These are phyloP conservation scores for Vitis cinerea DNA, from an alignment of 164 flowering plant genomes.

Conservation along the genomic window DNA sequence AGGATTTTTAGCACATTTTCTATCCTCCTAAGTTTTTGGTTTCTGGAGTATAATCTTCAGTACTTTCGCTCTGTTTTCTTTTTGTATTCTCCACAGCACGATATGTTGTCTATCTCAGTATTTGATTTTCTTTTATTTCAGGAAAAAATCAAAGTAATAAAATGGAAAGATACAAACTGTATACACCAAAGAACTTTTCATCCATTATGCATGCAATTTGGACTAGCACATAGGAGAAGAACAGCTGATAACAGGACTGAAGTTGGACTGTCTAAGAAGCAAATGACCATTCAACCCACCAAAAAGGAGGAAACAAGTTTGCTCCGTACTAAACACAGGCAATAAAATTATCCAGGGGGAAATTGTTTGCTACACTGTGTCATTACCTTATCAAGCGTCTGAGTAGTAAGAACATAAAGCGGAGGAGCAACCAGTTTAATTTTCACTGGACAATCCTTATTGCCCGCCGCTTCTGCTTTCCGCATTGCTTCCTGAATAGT, in stretches of 20 bases:
- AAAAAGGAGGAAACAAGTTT: no score
- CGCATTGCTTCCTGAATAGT: slow-evolving; percentile 85
- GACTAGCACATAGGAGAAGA: not conserved
- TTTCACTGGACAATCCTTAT: slow-evolving; percentile 90
- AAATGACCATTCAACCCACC: no score
- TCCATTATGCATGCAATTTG: not conserved
- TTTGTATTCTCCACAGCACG: no score
- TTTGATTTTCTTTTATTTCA: no score
- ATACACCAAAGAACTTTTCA: slow-evolving; percentile 1
- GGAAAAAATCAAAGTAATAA: not conserved
- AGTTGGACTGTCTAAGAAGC: no score
- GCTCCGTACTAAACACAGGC: no score
- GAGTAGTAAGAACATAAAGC: slow-evolving; percentile 90
- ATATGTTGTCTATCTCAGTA: no score
- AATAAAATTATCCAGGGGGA: not conserved
- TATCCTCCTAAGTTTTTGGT: no score
- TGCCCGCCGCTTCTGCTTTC: slow-evolving; percentile 95
- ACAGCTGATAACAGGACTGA: not conserved
- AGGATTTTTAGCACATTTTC: no score
- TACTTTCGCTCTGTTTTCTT: no score
- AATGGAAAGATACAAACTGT: not conserved
- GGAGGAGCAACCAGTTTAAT: slow-evolving; percentile 95
- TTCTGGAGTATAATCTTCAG: no score
- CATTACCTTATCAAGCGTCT: slow-evolving; percentile 89
- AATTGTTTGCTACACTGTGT: no score